phyloP scores from a whole-genome alignment of 2,329 filamentous ascomycete genomes.

The Proliferodiscus dingleyae region DNA sequence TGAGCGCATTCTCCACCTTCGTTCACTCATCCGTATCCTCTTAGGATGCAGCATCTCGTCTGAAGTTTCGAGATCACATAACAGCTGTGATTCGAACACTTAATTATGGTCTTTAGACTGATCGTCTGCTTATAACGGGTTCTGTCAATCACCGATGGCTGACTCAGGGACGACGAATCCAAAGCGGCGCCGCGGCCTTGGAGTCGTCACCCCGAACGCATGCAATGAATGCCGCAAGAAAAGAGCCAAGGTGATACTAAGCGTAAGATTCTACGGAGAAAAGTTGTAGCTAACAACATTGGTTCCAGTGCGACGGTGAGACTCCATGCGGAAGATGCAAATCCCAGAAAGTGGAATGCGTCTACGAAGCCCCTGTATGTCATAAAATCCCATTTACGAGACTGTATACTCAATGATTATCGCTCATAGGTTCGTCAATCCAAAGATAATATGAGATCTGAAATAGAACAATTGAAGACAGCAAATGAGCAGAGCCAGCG shows the following conservation, averaged over 20 bases:
- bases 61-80: too few relatives aligned
- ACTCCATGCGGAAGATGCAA: constrained; percentile 47
- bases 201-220: constrained; percentile 29
- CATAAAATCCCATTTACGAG: neutral
- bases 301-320: constrained; percentile 53
- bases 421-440: constrained; percentile 43
- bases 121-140: neutral
- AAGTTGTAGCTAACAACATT: constrained; percentile 19
- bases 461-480: constrained; percentile 53
- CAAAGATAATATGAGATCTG: constrained; percentile 55
- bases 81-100: too few relatives aligned
- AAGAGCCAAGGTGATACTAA: constrained; percentile 24
- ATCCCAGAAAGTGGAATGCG: constrained; percentile 48
- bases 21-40: too few relatives aligned
- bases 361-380: constrained; percentile 55
- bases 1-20: too few relatives aligned
- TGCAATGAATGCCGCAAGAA: constrained; percentile 32
- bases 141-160: neutral
- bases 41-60: too few relatives aligned
- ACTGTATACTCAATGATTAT: neutral
- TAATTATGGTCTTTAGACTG: too few relatives aligned
- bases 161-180: constrained; percentile 13
- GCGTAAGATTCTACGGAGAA: neutral
- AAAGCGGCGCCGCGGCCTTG: constrained; percentile 26
- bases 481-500: constrained; percentile 51